Conservation (phyloP, 2,329 filamentous ascomycete species). For the Epichloe hybrida region DNA sequence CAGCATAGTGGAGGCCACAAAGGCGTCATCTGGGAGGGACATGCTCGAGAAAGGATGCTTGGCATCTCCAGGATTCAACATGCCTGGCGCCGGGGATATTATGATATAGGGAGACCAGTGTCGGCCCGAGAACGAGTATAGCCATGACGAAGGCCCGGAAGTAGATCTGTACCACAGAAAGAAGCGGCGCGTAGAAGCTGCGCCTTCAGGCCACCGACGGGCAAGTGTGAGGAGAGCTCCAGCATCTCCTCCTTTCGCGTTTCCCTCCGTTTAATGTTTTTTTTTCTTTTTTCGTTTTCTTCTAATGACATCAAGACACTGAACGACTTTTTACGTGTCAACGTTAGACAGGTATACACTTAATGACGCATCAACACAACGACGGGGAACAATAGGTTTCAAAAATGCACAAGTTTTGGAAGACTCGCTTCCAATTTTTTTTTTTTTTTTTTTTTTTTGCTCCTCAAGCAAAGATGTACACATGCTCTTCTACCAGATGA, state of each 20-base stretch:
- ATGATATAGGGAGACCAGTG: slow-evolving; percentile 12
- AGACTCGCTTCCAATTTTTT: not conserved
- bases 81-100: slow-evolving; percentile 18
- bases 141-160: no score
- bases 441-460: not conserved
- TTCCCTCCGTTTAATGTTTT: no score
- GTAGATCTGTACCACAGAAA: not conserved
- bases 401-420: not conserved
- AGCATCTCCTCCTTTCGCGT: no score
- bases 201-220: no score
- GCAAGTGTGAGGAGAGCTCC: no score
- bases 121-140: slow-evolving; percentile 1
- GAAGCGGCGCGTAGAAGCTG: not conserved
- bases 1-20: slow-evolving; percentile 36
- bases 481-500: not conserved
- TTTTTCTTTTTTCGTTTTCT: no score
- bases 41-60: slow-evolving; percentile 9
- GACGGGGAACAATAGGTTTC: no score
- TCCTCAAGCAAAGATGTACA: not conserved
- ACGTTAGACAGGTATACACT: not conserved
- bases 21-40: slow-evolving; percentile 11
- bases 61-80: slow-evolving; percentile 12
- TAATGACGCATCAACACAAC: not conserved
- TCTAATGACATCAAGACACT: not conserved
- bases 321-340: not conserved